These are phyloP conservation scores for Leccinum barrowsii DNA, from an alignment of 768 basidiomycete genomes.

Conservation along the genomic window DNA sequence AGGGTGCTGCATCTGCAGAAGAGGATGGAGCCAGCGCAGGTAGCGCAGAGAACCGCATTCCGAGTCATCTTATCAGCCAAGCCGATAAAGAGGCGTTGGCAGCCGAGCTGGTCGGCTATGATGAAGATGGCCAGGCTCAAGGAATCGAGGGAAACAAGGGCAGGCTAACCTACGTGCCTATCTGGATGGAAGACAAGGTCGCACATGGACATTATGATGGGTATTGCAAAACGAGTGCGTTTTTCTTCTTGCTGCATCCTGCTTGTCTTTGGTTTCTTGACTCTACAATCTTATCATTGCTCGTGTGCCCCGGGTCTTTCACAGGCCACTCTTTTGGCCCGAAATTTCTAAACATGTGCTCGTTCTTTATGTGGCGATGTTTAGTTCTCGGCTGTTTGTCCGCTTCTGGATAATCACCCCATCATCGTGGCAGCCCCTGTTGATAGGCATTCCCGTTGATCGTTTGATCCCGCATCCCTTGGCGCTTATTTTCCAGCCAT, in stretches of 20 bases:
- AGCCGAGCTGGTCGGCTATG: constrained; percentile 57
- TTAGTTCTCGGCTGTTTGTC: not conserved
- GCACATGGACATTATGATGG: constrained; percentile 96
- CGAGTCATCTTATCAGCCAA: constrained; percentile 48
- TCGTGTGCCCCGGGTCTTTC: not conserved
- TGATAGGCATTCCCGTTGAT: not conserved
- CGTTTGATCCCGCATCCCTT: constrained; percentile 6
- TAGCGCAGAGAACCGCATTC: constrained; percentile 36
- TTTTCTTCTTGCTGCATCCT: not conserved
- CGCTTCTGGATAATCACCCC: constrained; percentile 3
- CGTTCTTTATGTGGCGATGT: not conserved
- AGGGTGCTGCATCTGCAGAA: constrained; percentile 32
- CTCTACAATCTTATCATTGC: constrained; percentile 8
- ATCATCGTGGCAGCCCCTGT: not conserved
- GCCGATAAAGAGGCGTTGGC: constrained; percentile 68
- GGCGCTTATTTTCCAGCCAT: not conserved
- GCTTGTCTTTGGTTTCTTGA: not conserved
- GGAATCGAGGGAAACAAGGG: constrained; percentile 44
- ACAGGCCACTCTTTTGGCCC: not conserved
- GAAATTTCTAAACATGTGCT: constrained; percentile 12
- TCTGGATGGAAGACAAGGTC: constrained; percentile 87
- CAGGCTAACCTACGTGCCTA: constrained; percentile 76
- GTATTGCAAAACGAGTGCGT: constrained; percentile 95
- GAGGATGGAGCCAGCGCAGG: constrained; percentile 8
- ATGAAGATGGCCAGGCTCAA: constrained; percentile 38